Conservation (phyloP, 1,139 yeast species). For the Yamadazyma taylorii region DNA sequence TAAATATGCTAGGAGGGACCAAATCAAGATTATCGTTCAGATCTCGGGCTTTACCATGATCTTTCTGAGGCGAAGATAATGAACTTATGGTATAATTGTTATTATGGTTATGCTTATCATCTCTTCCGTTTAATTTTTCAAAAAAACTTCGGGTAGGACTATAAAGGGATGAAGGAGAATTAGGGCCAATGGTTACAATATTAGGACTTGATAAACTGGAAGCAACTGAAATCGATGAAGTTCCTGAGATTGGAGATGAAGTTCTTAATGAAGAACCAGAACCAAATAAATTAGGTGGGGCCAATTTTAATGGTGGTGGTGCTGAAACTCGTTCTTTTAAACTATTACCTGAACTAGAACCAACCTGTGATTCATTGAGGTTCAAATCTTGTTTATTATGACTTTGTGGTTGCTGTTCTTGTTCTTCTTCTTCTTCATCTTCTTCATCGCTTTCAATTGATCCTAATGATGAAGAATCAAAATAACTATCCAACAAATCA, state of each 20-base stretch:
- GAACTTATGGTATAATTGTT: slow-evolving; percentile 35
- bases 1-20: slow-evolving; percentile 42
- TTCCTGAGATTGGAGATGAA: slow-evolving; percentile 14
- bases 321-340: slow-evolving; percentile 6
- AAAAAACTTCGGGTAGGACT: slow-evolving; percentile 19
- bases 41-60: slow-evolving; percentile 12
- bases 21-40: slow-evolving; percentile 21
- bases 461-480: slow-evolving; percentile 43
- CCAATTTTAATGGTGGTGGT: slow-evolving; percentile 13
- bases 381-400: neutral
- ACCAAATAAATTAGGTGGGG: slow-evolving; percentile 2
- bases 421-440: no score
- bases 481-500: slow-evolving; percentile 45
- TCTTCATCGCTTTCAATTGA: slow-evolving; percentile 26
- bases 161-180: slow-evolving; percentile 13
- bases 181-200: slow-evolving; percentile 17
- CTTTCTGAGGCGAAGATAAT: slow-evolving; percentile 28
- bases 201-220: slow-evolving; percentile 8
- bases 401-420: slow-evolving; percentile 8
- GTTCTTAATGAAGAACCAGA: slow-evolving; percentile 11
- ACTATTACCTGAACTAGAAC: neutral
- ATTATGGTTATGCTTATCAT: slow-evolving; percentile 13
- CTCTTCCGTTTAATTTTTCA: slow-evolving; percentile 16
- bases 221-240: slow-evolving; percentile 10
- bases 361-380: neutral